Percentiles rank a stretch among this genome's conserved stretches.
Evolutionary conservation across 2,329 filamentous ascomycete species (phyloP).

Genomic region (Pestalotiopsis sp.): DNA sequence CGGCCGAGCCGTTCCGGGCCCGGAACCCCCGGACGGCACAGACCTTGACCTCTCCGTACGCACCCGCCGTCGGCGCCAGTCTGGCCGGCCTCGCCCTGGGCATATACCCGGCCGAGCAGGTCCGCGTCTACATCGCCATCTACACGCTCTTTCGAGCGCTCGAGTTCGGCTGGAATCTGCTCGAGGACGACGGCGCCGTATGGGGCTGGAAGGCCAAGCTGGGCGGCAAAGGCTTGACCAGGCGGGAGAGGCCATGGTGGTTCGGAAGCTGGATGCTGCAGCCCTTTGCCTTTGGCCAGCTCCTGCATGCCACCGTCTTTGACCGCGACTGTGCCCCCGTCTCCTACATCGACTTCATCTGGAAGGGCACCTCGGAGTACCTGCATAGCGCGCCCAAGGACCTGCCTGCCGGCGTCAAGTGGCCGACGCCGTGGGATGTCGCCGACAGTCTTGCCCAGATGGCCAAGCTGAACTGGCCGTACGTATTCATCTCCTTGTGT

Average conservation of each 20-base stretch:
- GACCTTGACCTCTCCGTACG: conserved; percentile 77
- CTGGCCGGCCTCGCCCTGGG: conserved; percentile 82
- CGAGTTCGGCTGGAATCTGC: conserved; percentile 83
- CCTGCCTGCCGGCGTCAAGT: conserved; percentile 65
- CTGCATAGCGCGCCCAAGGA: conserved; percentile 70
- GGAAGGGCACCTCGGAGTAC: conserved; percentile 77
- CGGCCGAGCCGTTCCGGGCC: conserved; percentile 75
- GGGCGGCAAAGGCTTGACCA: conserved; percentile 49
- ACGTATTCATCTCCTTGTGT: conserved; percentile 35
- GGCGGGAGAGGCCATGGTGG: conserved; percentile 73
- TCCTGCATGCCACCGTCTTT: conserved; percentile 75
- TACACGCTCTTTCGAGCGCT: conserved; percentile 78
- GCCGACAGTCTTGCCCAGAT: conserved; percentile 81
- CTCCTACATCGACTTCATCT: conserved; percentile 49
- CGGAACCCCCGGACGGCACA: conserved; percentile 77
- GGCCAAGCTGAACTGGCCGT: conserved; percentile 82
- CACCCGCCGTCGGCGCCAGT: conserved; percentile 87
- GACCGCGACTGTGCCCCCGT: conserved; percentile 65
- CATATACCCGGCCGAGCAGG: conserved; percentile 63
- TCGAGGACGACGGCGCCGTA: conserved; percentile 71
- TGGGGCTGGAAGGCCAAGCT: conserved; percentile 52
- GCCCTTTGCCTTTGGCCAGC: conserved; percentile 73
- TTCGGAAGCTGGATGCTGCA: conserved; percentile 83
- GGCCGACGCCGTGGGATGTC: conserved; percentile 76
- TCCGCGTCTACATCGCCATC: conserved; percentile 76